Percentiles rank a stretch among this genome's conserved stretches.
Conservation (phyloP, 345 rosid genomes). For the Citrus cavaleriei region DNA sequence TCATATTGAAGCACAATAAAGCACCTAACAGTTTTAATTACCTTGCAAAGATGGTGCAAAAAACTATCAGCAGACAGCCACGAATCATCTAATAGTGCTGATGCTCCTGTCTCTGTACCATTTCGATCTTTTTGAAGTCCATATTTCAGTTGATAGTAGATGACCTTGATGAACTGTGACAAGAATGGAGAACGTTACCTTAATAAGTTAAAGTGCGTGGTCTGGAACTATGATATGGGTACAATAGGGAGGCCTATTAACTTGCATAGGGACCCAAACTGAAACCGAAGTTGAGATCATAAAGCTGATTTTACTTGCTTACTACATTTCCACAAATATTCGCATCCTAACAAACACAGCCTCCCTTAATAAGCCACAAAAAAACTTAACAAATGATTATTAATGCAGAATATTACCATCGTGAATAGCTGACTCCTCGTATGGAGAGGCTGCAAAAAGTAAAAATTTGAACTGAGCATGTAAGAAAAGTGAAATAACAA, state of each 20-base stretch:
- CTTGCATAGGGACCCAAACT: neutral
- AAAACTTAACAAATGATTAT: neutral
- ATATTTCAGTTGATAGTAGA: conserved; percentile 81
- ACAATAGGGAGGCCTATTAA: neutral
- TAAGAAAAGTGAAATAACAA: neutral
- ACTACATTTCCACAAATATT: neutral
- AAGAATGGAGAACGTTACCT: neutral
- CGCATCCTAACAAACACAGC: neutral
- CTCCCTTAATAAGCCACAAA: neutral
- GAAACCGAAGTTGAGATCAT: neutral
- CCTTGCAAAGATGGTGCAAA: conserved; percentile 77
- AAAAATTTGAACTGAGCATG: neutral
- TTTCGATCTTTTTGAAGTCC: conserved; percentile 70
- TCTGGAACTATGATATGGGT: neutral
- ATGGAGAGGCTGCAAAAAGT: conserved; percentile 70
- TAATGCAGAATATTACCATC: conserved; percentile 47
- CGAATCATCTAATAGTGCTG: conserved; percentile 67
- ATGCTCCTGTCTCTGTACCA: conserved; percentile 42
- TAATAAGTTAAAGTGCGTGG: neutral
- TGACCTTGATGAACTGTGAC: conserved; percentile 71
- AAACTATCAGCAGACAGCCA: conserved; percentile 88
- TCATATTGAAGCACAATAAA: neutral
- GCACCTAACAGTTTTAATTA: conserved; percentile 15
- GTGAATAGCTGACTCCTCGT: conserved; percentile 76
- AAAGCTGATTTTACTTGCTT: neutral